Conservation (phyloP, 805 yeast genomes). For the Ogataea parapolymorpha region DNA sequence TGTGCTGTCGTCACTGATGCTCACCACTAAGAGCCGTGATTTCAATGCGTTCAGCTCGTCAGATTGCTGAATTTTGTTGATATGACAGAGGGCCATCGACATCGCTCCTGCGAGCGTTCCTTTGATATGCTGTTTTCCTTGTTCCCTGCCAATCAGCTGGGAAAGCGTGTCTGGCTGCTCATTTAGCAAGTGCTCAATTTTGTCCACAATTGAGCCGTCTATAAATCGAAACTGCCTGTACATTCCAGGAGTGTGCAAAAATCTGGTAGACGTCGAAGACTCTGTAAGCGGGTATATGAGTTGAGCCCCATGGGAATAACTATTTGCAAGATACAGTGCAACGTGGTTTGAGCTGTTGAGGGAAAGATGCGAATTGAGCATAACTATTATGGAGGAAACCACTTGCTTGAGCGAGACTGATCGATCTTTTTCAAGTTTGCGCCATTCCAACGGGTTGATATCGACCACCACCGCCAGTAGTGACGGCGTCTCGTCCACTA, state of each 20-base stretch:
- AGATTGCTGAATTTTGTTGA: constrained; percentile 59
- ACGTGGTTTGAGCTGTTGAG: constrained; percentile 81
- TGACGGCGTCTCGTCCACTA: constrained; percentile 70
- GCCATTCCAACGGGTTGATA: constrained; percentile 71
- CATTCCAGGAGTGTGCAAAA: constrained; percentile 56
- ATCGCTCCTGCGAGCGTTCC: constrained; percentile 72
- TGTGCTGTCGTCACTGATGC: constrained; percentile 70
- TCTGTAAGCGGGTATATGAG: constrained; percentile 60
- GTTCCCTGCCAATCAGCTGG: constrained; percentile 19
- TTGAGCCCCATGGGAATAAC: constrained; percentile 52
- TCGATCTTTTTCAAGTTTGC: constrained; percentile 35
- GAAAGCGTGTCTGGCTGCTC: constrained; percentile 27
- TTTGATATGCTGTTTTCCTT: constrained; percentile 32
- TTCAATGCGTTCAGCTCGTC: constrained; percentile 49
- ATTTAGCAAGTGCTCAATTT: constrained; percentile 46
- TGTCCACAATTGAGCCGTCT: constrained; percentile 67
- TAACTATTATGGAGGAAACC: constrained; percentile 64
- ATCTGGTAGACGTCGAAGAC: constrained; percentile 11
- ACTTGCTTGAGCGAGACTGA: constrained; percentile 55
- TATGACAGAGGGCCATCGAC: constrained; percentile 75
- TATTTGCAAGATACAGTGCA: constrained; percentile 73
- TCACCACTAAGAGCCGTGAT: constrained; percentile 61
- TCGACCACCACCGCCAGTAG: constrained; percentile 76
- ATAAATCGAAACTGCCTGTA: constrained; percentile 80
- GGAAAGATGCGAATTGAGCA: constrained; percentile 84